These are phyloP conservation scores for Piper betle DNA, from an alignment of 164 flowering plant species.

Conservation along the genomic window DNA sequence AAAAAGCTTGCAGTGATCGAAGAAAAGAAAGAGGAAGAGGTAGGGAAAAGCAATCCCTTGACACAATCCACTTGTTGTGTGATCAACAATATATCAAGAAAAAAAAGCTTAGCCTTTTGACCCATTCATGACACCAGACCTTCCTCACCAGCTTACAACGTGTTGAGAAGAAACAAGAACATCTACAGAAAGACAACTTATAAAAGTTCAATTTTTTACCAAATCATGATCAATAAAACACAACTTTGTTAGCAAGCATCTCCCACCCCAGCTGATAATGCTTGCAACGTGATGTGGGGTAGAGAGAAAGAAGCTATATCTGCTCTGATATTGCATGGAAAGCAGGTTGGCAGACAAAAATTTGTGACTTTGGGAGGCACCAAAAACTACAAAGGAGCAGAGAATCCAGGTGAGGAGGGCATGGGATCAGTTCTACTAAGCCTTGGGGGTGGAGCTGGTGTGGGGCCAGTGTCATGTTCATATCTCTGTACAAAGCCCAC, in stretches of 20 bases:
- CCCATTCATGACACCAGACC: not conserved
- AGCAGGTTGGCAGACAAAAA: not conserved
- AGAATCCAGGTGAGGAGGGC: not conserved
- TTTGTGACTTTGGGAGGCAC: not conserved
- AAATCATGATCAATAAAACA: not conserved
- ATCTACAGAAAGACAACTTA: not conserved
- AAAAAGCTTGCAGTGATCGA: constrained; percentile 13
- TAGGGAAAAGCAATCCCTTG: constrained; percentile 6
- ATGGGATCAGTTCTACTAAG: too few relatives aligned
- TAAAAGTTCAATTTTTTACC: not conserved
- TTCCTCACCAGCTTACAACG: not conserved
- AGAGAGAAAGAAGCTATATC: not conserved
- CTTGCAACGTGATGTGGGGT: not conserved
- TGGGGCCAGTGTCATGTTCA: not conserved
- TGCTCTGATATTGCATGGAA: too few relatives aligned
- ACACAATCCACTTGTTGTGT: too few relatives aligned
- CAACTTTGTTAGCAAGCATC: not conserved
- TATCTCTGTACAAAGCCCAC: not conserved
- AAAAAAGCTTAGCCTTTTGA: constrained; percentile 6
- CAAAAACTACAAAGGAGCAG: not conserved
- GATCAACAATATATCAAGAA: too few relatives aligned
- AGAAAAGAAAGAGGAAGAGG: constrained; percentile 9
- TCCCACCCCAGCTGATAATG: not conserved
- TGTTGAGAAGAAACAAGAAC: not conserved
- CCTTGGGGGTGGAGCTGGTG: too few relatives aligned